Evolutionary conservation across 768 basidiomycete species (phyloP), one percentile per base, ranked within the genome.

Genomic region (Rhodotorula kratochvilovae): DNA sequence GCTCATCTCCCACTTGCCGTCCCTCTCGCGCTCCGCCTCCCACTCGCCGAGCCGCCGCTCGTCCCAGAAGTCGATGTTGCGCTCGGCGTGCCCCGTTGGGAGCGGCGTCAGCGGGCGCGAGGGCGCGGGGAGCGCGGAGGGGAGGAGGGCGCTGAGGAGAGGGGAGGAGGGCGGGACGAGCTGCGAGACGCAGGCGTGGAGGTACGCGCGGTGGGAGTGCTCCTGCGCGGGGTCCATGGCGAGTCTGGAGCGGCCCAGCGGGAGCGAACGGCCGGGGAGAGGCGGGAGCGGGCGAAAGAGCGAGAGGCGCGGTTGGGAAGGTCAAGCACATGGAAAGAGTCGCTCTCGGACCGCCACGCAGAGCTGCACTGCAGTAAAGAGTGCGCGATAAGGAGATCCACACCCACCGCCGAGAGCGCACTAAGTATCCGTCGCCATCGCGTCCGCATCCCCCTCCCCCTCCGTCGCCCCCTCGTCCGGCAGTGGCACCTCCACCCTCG

Each of bases 1-100:
- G 1, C 12, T 60, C 66, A 66, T 43, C 58, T 66, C 66, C 57
- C 35, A 45, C 58, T 29, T 33, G 35, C 53, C 66, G 48, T 29
- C 35, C 39, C 29, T 27, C 42, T 4, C 29, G 21, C 42, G 16
- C 48, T n/a, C 39, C 33, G 6, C 6, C 8, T 63, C 51, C 59
- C 43, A 29, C 39, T 64, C 54, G 21, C 6, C 2, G 42, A 23
- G 25, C 42, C 8, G 1, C 21, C 65, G 39, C 56, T 25, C 56
- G 48, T 66, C 65, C 65, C 65, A 66, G 57, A 66, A 66, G 31
- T 66, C 65, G 48, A 66, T 39, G 19, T 59, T 66, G 39, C 35
- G 56, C 29, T 66, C 65, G 35, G 17, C 27, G 56, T 68, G 67
- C 21, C 35, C 61, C 39, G 12, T 21, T 10, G 31, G 5, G 53